Conservation (phyloP, 2,329 filamentous ascomycete genomes). For the Podosphaera xanthii region DNA sequence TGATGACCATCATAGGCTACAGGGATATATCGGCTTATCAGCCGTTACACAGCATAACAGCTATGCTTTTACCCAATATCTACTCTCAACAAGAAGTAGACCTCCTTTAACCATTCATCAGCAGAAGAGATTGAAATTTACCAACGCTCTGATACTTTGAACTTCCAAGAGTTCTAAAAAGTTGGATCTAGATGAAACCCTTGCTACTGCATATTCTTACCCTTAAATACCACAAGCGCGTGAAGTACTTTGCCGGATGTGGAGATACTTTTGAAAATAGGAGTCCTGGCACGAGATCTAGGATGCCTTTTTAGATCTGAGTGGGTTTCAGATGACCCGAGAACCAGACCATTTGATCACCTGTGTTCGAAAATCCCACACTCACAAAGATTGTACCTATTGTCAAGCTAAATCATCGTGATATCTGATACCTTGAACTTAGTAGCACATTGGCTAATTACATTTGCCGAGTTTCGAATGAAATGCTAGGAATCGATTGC, state of each 20-base stretch:
- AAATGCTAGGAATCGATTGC: constrained; percentile 3
- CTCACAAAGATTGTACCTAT: background rate
- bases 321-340: background rate
- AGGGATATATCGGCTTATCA: too few relatives aligned
- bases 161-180: too few relatives aligned
- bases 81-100: background rate
- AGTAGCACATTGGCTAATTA: background rate
- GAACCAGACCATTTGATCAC: background rate
- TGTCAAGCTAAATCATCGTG: background rate
- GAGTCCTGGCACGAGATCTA: background rate
- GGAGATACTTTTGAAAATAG: background rate
- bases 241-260: background rate
- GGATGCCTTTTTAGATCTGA: background rate
- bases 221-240: too few relatives aligned
- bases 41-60: too few relatives aligned
- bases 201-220: too few relatives aligned
- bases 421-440: background rate
- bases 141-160: background rate
- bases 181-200: too few relatives aligned
- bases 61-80: too few relatives aligned
- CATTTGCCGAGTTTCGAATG: constrained; percentile 2
- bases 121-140: background rate
- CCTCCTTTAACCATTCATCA: background rate
- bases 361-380: background rate
- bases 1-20: too few relatives aligned